These are phyloP conservation scores for Neonectria coccinea DNA, from an alignment of 2,329 filamentous ascomycete genomes.

Conservation along the genomic window DNA sequence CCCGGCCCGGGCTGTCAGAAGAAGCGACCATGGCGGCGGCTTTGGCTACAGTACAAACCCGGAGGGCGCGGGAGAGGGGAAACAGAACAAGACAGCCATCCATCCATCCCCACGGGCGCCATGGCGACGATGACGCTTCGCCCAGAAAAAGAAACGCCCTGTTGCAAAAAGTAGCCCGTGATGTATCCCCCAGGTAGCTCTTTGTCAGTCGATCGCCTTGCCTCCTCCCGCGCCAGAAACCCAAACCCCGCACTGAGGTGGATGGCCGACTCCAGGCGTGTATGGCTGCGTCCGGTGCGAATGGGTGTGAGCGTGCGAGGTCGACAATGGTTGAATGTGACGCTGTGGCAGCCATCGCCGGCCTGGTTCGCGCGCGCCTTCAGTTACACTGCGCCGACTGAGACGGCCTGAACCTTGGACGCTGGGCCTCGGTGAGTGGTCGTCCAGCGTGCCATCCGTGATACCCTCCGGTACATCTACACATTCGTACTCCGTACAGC, in stretches of 20 bases:
- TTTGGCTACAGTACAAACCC: background rate
- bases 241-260: conserved; percentile 27
- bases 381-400: conserved; percentile 22
- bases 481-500: background rate
- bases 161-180: no score
- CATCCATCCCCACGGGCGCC: no score
- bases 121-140: background rate
- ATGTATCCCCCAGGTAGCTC: conserved; percentile 5
- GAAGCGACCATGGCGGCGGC: background rate
- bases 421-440: conserved; percentile 38
- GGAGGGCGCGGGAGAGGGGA: background rate
- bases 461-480: conserved; percentile 6
- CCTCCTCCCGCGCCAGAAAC: conserved; percentile 16
- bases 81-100: background rate
- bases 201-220: background rate
- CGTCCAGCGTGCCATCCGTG: conserved; percentile 19
- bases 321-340: conserved; percentile 32
- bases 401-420: conserved; percentile 39
- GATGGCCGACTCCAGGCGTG: conserved; percentile 20
- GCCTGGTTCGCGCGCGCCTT: background rate
- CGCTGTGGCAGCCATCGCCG: conserved; percentile 31
- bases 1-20: conserved; percentile 1
- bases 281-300: conserved; percentile 17
- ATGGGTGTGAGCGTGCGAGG: conserved; percentile 24
- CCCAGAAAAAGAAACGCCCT: background rate